Evolutionary conservation across 805 yeast species (phyloP).

Genomic region (Candida parachauliodes): DNA sequence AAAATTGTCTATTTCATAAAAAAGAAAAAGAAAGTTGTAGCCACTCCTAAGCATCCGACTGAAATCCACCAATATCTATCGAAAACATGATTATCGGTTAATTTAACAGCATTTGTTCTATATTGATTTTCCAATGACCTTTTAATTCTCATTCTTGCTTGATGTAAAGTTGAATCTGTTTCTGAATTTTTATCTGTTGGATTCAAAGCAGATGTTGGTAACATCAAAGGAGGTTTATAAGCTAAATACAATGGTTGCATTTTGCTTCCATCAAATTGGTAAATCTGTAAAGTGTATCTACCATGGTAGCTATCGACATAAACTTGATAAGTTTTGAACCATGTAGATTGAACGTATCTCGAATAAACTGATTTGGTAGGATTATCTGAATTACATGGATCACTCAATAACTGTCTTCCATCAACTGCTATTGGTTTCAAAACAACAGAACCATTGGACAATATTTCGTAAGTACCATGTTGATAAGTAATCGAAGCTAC

Average conservation of each 20-base stretch:
- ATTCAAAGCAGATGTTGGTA: slow-evolving; percentile 87
- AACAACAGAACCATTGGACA: slow-evolving; percentile 61
- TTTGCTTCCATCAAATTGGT: slow-evolving; percentile 73
- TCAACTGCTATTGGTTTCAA: slow-evolving; percentile 79
- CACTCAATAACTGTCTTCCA: slow-evolving; percentile 86
- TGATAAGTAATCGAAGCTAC: slow-evolving; percentile 79
- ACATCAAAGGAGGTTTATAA: slow-evolving; percentile 92
- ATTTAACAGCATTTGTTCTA: slow-evolving; percentile 68
- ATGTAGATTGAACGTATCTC: slow-evolving; percentile 67
- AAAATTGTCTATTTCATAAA: slow-evolving; percentile 4
- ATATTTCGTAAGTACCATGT: slow-evolving; percentile 76
- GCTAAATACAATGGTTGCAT: slow-evolving; percentile 89
- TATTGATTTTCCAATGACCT: slow-evolving; percentile 77
- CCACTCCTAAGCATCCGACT: slow-evolving; percentile 41
- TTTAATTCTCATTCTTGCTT: slow-evolving; percentile 48
- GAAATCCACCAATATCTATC: slow-evolving; percentile 58
- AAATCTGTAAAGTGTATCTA: slow-evolving; percentile 67
- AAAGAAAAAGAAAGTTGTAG: slow-evolving; percentile 33
- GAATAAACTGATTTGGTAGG: slow-evolving; percentile 50
- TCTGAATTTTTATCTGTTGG: slow-evolving; percentile 58
- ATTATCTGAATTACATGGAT: slow-evolving; percentile 69
- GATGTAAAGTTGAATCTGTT: slow-evolving; percentile 23
- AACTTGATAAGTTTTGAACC: slow-evolving; percentile 55
- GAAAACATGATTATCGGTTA: slow-evolving; percentile 27
- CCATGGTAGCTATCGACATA: slow-evolving; percentile 80